Evolutionary conservation across 352 stramenopile genomes (phyloP).

Genomic region (Phytophthora capsici): DNA sequence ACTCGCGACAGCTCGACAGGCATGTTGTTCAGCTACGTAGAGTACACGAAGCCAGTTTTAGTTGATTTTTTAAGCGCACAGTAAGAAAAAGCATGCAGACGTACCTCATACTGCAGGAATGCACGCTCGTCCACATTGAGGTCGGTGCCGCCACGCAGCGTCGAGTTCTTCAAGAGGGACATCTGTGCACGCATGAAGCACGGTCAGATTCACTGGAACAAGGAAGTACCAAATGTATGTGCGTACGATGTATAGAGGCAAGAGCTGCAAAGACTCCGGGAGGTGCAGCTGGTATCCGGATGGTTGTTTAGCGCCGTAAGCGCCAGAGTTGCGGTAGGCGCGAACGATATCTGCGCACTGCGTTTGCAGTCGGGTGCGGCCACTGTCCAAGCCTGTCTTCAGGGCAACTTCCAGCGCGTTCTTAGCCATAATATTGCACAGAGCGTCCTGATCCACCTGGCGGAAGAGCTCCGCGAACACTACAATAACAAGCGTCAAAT

Average conservation of each 20-base stretch:
- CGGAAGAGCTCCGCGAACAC: constrained; percentile 93
- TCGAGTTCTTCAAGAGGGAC: constrained; percentile 97
- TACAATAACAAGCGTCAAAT: constrained; percentile 35
- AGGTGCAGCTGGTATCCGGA: constrained; percentile 83
- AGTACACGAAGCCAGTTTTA: constrained; percentile 14
- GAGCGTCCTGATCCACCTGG: constrained; percentile 92
- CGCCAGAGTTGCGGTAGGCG: constrained; percentile 86
- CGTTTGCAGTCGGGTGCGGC: constrained; percentile 92
- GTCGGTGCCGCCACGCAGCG: constrained; percentile 96
- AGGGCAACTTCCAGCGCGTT: constrained; percentile 93
- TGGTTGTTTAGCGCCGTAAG: constrained; percentile 72
- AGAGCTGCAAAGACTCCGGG: constrained; percentile 93
- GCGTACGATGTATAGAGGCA: constrained; percentile 95
- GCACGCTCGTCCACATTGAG: constrained; percentile 96
- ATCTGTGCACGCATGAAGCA: constrained; percentile 67
- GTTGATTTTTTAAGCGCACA: constrained; percentile 1
- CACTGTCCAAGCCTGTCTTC: constrained; percentile 95
- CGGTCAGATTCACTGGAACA: constrained; percentile 14
- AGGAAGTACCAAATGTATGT: background rate
- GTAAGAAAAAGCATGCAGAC: background rate
- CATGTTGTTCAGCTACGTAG: constrained; percentile 93
- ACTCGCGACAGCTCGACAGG: constrained; percentile 87
- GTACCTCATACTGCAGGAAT: constrained; percentile 91
- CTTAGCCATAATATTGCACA: constrained; percentile 96
- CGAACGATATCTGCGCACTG: constrained; percentile 94